phyloP scores from a whole-genome alignment of 1,284 basidiomycete genomes.

The Fomitopsis betulina region DNA sequence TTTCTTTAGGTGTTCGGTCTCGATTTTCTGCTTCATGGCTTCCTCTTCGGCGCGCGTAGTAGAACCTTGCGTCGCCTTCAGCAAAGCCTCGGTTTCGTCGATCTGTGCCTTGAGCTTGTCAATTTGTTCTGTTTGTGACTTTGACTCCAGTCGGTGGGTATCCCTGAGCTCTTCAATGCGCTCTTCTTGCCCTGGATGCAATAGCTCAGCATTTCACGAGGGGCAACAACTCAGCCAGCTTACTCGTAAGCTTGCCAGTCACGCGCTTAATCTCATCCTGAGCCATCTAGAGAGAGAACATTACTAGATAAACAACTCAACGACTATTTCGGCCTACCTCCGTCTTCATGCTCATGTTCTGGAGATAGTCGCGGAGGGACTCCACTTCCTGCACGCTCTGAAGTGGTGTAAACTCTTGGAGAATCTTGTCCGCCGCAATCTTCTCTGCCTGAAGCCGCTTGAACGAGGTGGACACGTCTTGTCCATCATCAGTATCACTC shows the following conservation, averaged over 20 bases:
- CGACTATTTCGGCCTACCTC: slow-evolving; percentile 44
- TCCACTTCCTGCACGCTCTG: slow-evolving; percentile 61
- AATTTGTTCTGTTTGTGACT: slow-evolving; percentile 72
- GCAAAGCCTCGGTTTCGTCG: slow-evolving; percentile 62
- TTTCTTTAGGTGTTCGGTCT: slow-evolving; percentile 50
- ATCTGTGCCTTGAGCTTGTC: slow-evolving; percentile 68
- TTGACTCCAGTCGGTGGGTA: slow-evolving; percentile 73
- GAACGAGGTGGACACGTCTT: slow-evolving; percentile 75
- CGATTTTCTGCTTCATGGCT: slow-evolving; percentile 42
- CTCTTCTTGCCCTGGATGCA: slow-evolving; percentile 68
- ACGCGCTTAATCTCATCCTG: slow-evolving; percentile 74
- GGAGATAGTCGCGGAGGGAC: slow-evolving; percentile 70
- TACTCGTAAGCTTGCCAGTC: slow-evolving; percentile 68
- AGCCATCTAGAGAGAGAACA: slow-evolving; percentile 43
- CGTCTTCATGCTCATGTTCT: slow-evolving; percentile 61
- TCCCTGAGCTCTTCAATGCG: slow-evolving; percentile 81
- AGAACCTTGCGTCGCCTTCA: slow-evolving; percentile 50
- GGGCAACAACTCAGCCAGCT: slow-evolving; percentile 20
- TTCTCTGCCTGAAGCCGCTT: slow-evolving; percentile 71
- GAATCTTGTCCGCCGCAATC: slow-evolving; percentile 60
- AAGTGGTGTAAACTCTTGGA: slow-evolving; percentile 73
- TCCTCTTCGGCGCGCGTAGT: slow-evolving; percentile 43
- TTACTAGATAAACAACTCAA: not conserved
- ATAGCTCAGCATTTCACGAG: not conserved
- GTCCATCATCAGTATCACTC: not conserved